These are phyloP conservation scores for Zasmidium angulare DNA, from an alignment of 2,329 filamentous ascomycete genomes.

Conservation along the genomic window DNA sequence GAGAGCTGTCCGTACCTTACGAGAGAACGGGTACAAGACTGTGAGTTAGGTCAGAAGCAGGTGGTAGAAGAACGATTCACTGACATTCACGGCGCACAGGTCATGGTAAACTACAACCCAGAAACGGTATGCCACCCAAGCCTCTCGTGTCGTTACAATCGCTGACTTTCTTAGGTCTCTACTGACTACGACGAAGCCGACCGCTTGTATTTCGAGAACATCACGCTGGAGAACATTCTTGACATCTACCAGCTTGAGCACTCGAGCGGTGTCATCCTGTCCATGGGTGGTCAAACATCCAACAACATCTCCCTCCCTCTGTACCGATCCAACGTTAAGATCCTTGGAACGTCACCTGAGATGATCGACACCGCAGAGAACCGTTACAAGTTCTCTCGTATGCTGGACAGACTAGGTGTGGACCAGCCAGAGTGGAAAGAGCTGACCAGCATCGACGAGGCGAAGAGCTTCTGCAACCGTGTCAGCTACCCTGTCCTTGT, in stretches of 20 bases:
- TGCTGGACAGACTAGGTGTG: constrained; percentile 91
- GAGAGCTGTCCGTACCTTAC: constrained; percentile 84
- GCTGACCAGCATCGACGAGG: constrained; percentile 90
- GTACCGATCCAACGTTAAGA: constrained; percentile 83
- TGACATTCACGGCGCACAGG: constrained; percentile 1
- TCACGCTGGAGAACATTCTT: constrained; percentile 54
- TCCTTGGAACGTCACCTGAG: constrained; percentile 92
- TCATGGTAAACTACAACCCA: constrained; percentile 10
- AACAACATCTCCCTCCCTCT: constrained; percentile 96
- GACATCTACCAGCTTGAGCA: constrained; percentile 91
- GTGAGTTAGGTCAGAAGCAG: constrained; percentile 54
- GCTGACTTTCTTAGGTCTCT: constrained; percentile 45
- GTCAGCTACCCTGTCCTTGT: constrained; percentile 94
- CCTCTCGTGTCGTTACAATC: neutral
- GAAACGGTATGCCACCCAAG: neutral
- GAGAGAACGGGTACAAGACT: constrained; percentile 83
- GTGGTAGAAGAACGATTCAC: too few relatives aligned
- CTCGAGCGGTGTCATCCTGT: constrained; percentile 81
- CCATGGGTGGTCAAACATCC: constrained; percentile 95
- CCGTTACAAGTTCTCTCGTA: constrained; percentile 96
- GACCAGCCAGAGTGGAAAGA: constrained; percentile 99
- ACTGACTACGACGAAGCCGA: constrained; percentile 91
- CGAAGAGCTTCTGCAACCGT: constrained; percentile 78
- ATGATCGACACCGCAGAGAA: constrained; percentile 99
- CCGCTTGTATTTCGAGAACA: constrained; percentile 92